Conservation (phyloP, 2,329 filamentous ascomycete species). For the Davidsoniella eucalypti region DNA sequence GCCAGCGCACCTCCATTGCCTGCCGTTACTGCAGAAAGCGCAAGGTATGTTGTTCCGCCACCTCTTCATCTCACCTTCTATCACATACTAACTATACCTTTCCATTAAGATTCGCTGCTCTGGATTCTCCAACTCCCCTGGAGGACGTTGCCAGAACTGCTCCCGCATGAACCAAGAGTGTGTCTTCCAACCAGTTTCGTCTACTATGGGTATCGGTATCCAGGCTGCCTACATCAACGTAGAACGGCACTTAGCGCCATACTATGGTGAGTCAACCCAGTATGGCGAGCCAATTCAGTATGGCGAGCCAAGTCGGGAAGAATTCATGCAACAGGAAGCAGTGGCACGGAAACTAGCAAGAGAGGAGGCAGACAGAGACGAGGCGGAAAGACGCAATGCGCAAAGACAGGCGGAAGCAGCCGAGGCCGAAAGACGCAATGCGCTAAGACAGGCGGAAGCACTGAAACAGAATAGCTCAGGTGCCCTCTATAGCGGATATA, state of each 20-base stretch:
- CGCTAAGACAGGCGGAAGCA: constrained; percentile 27
- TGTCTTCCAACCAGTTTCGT: constrained; percentile 41
- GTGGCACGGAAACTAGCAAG: too few relatives aligned
- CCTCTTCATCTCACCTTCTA: neutral
- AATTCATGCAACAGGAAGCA: too few relatives aligned
- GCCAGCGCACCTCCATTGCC: constrained; percentile 42
- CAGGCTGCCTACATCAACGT: too few relatives aligned
- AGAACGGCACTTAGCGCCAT: too few relatives aligned
- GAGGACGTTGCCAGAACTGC: constrained; percentile 44
- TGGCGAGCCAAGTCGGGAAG: too few relatives aligned
- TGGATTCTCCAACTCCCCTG: constrained; percentile 40
- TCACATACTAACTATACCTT: constrained; percentile 1
- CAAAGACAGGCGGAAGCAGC: too few relatives aligned
- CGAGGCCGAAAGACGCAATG: too few relatives aligned
- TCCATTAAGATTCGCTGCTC: constrained; percentile 39
- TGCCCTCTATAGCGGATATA: constrained; percentile 31
- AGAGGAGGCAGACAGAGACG: too few relatives aligned
- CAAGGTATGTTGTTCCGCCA: constrained; percentile 28
- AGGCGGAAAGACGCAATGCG: too few relatives aligned
- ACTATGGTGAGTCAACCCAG: too few relatives aligned
- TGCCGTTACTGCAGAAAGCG: constrained; percentile 45
- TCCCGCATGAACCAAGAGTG: constrained; percentile 46
- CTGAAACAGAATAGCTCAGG: constrained; percentile 30
- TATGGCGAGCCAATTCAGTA: too few relatives aligned
- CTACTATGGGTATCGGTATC: too few relatives aligned